phyloP scores from a whole-genome alignment of 2,329 filamentous ascomycete genomes.

The Nothopassalora personata region DNA sequence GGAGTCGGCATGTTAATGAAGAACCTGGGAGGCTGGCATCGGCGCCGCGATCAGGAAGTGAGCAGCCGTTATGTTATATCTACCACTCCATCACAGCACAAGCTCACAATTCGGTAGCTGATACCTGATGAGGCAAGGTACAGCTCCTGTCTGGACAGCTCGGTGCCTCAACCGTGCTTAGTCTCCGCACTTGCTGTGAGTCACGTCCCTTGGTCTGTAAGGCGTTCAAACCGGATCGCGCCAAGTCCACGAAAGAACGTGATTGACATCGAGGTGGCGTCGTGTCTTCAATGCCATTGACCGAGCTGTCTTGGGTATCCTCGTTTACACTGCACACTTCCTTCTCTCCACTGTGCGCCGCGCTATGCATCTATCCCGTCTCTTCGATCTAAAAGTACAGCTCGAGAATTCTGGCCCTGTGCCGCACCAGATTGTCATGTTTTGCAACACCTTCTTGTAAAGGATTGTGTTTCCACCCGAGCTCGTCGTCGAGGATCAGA shows the following conservation, averaged over 20 bases:
- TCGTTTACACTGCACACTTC: not conserved
- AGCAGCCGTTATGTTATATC: not conserved
- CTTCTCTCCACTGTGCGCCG: not conserved
- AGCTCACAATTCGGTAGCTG: not conserved
- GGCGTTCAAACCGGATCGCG: not conserved
- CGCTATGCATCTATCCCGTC: not conserved
- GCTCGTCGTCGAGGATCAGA: conserved; percentile 61
- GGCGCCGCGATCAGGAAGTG: no score
- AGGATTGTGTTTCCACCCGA: conserved; percentile 60
- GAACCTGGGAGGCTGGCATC: not conserved
- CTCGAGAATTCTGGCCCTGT: conserved; percentile 55
- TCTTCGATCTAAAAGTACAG: conserved; percentile 41
- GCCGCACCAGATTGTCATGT: conserved; percentile 59
- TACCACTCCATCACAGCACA: not conserved
- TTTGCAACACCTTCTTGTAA: conserved; percentile 54
- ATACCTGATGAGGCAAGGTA: not conserved
- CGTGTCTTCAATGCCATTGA: not conserved
- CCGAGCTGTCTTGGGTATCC: conserved; percentile 2
- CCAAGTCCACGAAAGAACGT: not conserved
- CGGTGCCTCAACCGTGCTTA: not conserved
- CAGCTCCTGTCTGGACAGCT: not conserved
- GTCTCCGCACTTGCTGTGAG: conserved; percentile 6
- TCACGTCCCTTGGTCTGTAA: not conserved
- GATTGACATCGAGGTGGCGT: not conserved
- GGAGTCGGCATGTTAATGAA: conserved; percentile 10